Percentiles rank a stretch among this genome's conserved stretches.
Evolutionary conservation across 257 asterid species (phyloP).

Genomic region (Thymus quinquecostatus): DNA sequence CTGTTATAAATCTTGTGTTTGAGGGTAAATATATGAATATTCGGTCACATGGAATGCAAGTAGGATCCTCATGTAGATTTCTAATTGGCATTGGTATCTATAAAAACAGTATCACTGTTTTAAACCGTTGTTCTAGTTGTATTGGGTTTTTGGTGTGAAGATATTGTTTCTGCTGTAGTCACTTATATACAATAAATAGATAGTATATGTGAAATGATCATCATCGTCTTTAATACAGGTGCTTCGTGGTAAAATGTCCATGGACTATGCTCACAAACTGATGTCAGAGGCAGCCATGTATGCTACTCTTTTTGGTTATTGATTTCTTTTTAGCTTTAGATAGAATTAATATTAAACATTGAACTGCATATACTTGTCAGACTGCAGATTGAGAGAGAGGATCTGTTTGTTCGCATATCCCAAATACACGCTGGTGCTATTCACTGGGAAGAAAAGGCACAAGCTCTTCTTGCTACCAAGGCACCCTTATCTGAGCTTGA

Average conservation of each 20-base stretch:
- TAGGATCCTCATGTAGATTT: slow-evolving; percentile 16
- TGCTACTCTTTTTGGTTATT: slow-evolving; percentile 34
- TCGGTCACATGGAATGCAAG: slow-evolving; percentile 17
- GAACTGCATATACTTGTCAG: slow-evolving; percentile 55
- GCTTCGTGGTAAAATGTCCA: slow-evolving; percentile 57
- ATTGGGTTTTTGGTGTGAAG: slow-evolving; percentile 3
- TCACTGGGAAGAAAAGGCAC: slow-evolving; percentile 77
- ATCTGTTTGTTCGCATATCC: slow-evolving; percentile 63
- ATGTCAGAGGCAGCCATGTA: slow-evolving; percentile 71
- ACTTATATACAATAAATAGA: background rate
- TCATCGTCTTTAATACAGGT: slow-evolving; percentile 50
- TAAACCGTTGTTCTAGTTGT: slow-evolving; percentile 10
- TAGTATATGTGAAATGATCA: slow-evolving; percentile 13
- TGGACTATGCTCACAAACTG: slow-evolving; percentile 65
- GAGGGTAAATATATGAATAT: slow-evolving; percentile 19
- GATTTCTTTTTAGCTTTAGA: slow-evolving; percentile 19
- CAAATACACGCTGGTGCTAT: slow-evolving; percentile 49
- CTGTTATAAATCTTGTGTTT: slow-evolving; percentile 19
- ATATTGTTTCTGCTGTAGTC: slow-evolving; percentile 14
- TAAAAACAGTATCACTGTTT: background rate
- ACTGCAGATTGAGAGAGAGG: slow-evolving; percentile 81
- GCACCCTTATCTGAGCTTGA: slow-evolving; percentile 70
- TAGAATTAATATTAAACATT: slow-evolving; percentile 29
- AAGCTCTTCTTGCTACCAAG: slow-evolving; percentile 50
- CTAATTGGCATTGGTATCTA: slow-evolving; percentile 4